Conservation (phyloP, 306 rosid species). For the Glycine tomentella region DNA sequence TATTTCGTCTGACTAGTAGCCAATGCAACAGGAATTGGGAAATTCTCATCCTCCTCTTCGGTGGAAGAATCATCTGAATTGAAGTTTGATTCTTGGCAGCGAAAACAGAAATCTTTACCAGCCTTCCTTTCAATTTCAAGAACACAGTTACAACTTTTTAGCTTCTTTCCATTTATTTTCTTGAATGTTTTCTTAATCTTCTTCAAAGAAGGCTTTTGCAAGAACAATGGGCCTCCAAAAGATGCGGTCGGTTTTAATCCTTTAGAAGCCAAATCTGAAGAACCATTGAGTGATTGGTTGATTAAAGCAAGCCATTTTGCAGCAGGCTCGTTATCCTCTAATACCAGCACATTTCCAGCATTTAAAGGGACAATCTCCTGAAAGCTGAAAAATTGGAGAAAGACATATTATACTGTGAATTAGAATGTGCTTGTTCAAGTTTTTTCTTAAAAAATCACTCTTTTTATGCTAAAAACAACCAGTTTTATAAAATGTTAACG, state of each 20-base stretch:
- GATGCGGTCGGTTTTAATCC: conserved; percentile 50
- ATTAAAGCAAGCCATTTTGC: conserved; percentile 87
- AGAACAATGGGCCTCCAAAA: conserved; percentile 70
- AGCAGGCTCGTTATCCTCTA: conserved; percentile 93
- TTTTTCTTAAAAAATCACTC: not conserved
- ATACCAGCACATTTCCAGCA: conserved; percentile 94
- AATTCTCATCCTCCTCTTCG: conserved; percentile 79
- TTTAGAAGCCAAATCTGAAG: conserved; percentile 52
- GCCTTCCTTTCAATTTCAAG: conserved; percentile 76
- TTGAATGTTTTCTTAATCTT: conserved; percentile 80
- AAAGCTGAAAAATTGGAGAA: conserved; percentile 58
- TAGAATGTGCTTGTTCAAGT: not conserved
- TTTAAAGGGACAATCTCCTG: conserved; percentile 98
- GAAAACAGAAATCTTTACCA: conserved; percentile 79
- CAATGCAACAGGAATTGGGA: conserved; percentile 55
- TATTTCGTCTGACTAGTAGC: conserved; percentile 67
- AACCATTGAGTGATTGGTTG: conserved; percentile 77
- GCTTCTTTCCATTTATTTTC: conserved; percentile 66
- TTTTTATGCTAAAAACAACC: not conserved
- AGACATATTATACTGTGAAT: not conserved
- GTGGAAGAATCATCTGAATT: conserved; percentile 66
- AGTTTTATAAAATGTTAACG: not conserved
- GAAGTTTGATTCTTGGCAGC: conserved; percentile 70
- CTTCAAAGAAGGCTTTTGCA: conserved; percentile 76
- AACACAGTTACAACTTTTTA: conserved; percentile 82